Percentiles rank a stretch among this genome's conserved stretches.
Evolutionary conservation across 225 moss, liverwort and hornwort species (phyloP).

Genomic region (Takakia lepidozioides): DNA sequence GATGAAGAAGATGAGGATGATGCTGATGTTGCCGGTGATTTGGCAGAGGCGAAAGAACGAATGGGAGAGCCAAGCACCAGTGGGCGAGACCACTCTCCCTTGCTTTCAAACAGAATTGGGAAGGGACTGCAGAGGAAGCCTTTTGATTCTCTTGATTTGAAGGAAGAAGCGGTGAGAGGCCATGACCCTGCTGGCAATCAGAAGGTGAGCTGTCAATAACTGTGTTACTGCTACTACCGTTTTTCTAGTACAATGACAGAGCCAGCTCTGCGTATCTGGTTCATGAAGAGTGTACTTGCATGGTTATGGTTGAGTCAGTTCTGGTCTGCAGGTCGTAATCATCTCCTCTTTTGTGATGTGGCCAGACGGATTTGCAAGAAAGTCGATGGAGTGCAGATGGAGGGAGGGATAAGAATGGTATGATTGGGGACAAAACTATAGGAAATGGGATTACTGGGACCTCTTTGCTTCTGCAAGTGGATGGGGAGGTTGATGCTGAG

Average conservation of each 20-base stretch:
- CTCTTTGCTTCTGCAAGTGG: slow-evolving; percentile 37
- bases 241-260: no score
- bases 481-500: slow-evolving; percentile 53
- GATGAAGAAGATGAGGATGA: slow-evolving; percentile 26
- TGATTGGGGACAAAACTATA: slow-evolving; percentile 15
- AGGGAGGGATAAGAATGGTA: slow-evolving; percentile 30
- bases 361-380: slow-evolving; percentile 22
- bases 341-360: no score
- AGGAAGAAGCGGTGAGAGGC: slow-evolving; percentile 31
- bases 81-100: slow-evolving; percentile 46
- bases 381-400: slow-evolving; percentile 9
- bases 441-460: slow-evolving; percentile 14
- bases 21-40: slow-evolving; percentile 16
- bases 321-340: no score
- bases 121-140: slow-evolving; percentile 19
- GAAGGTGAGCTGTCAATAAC: slow-evolving; percentile 13
- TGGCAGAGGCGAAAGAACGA: slow-evolving; percentile 55
- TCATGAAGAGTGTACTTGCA: no score
- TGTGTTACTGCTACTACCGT: neutral
- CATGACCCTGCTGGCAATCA: slow-evolving; percentile 5
- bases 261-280: no score
- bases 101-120: slow-evolving; percentile 18
- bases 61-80: slow-evolving; percentile 91
- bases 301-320: no score
- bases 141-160: slow-evolving; percentile 29